Base-by-base conservation (phyloP, 1,284 basidiomycete species). In the Malassezia japonica region DNA sequence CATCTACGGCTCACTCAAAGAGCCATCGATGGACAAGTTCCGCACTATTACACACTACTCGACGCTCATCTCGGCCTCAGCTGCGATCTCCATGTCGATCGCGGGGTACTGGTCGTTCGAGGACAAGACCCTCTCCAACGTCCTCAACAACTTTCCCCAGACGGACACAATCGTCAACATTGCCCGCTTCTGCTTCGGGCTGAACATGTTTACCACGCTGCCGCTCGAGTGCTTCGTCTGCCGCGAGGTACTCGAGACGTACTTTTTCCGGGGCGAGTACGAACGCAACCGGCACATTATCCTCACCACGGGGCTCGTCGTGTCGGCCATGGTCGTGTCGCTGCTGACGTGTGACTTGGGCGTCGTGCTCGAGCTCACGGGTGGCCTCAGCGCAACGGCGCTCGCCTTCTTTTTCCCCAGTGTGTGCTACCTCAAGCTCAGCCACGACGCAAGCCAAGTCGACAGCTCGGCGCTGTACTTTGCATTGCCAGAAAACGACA, bases 201-300 rank as follows among this genome's bases (percentile, higher is more conserved):
- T 92, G 55, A 98, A 98, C 75, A 98, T 98, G 92, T 92, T 94
- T 65, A 94, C 91, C 1, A 98, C 92, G 0, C 80, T 91, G 16
- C 89, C 89, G 0, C 77, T 95, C 41, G 89, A 95, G 68, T 78
- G 89, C 18, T 94, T 95, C 70, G 89, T 95, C 13, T 94, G 90
- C 67, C 80, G 89, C 76, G 89, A 95, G 78, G 87, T 41, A 28
- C 51, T 50, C 12, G 69, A 72, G 42, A 68, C 65, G 20, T 60
- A 69, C 56, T 70, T 61, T 29, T 65, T 59, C 44, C 50, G 53
- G 23, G 56, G 60, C 40, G 59, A 67, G 32, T 65, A 59, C 36
- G 62, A 66, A 38, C 54, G 46, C 20, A 55, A 51, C 58, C 82
- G 92, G 10, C 94, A 99, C 68, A 71, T 96, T 48, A 82, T 94